phyloP scores from a whole-genome alignment of 192 early-diverging fungal species.

The Backusella luteola region DNA sequence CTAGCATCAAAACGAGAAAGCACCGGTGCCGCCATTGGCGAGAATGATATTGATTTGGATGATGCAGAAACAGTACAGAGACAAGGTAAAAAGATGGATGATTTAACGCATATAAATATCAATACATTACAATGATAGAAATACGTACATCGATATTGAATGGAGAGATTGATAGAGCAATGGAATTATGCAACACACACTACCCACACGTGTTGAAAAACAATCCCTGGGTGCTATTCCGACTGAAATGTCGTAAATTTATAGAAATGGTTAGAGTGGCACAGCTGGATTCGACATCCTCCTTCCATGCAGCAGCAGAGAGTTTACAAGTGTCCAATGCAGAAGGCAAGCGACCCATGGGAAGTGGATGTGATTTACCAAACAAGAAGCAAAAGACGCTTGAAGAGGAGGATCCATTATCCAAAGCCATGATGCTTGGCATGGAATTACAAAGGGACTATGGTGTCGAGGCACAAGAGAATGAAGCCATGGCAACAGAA shows the following conservation, averaged over 20 bases:
- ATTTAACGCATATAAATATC: not conserved
- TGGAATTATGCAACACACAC: slow-evolving; percentile 58
- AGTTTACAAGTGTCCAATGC: slow-evolving; percentile 5
- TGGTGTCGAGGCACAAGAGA: not conserved
- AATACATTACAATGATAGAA: slow-evolving; percentile 17
- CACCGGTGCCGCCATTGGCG: not conserved
- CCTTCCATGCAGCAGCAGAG: not conserved
- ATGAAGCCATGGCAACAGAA: not conserved
- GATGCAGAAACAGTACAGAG: slow-evolving; percentile 8
- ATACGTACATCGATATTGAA: slow-evolving; percentile 53
- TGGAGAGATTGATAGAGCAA: slow-evolving; percentile 77
- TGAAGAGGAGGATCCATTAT: not conserved
- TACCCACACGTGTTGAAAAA: slow-evolving; percentile 67
- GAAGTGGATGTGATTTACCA: not conserved
- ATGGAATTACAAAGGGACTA: slow-evolving; percentile 50
- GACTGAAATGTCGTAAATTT: slow-evolving; percentile 82
- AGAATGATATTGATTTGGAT: not conserved
- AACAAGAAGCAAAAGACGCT: not conserved
- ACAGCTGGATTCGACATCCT: not conserved
- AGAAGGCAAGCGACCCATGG: not conserved
- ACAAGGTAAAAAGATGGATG: slow-evolving; percentile 6
- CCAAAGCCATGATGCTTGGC: slow-evolving; percentile 45
- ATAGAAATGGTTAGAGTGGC: slow-evolving; percentile 70
- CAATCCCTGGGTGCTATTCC: slow-evolving; percentile 69
- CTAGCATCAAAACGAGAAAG: not conserved